phyloP scores from a whole-genome alignment of 2,329 filamentous ascomycete species.

The Colletotrichum cereale region DNA sequence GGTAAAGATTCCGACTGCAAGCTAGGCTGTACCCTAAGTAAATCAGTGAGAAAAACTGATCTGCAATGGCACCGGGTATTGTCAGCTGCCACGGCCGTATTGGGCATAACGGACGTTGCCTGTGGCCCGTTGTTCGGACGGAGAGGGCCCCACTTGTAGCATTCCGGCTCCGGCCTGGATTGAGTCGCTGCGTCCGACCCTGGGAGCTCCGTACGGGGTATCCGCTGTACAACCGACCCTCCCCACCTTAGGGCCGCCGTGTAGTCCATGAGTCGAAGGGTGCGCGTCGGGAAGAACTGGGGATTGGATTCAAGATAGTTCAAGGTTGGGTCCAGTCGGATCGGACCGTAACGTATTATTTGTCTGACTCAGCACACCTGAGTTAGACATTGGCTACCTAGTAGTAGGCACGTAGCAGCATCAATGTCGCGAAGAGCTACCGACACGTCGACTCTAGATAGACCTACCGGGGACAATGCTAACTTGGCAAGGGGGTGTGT shows the following conservation, averaged over 20 bases:
- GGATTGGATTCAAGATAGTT: background rate
- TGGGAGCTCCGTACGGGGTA: background rate
- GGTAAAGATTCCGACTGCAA: background rate
- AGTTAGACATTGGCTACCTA: too few relatives aligned
- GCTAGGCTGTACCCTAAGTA: background rate
- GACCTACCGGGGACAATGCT: background rate
- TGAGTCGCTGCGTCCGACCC: background rate
- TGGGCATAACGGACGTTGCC: background rate
- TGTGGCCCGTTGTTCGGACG: background rate
- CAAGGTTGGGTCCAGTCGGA: too few relatives aligned
- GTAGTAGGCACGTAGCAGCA: background rate
- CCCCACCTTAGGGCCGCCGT: background rate
- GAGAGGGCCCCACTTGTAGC: background rate
- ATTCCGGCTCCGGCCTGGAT: slow-evolving; percentile 1
- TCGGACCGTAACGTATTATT: background rate
- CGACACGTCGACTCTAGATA: background rate
- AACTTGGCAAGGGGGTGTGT: slow-evolving; percentile 8
- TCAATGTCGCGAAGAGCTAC: background rate
- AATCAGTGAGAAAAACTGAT: background rate
- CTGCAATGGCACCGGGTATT: background rate
- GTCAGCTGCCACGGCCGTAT: background rate
- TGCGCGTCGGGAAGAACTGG: background rate
- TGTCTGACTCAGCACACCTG: background rate
- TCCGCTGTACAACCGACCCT: slow-evolving; percentile 2
- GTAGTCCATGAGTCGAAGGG: background rate